Evolutionary conservation across 148 eudicot species (phyloP).

Genomic region (Beta vulgaris): DNA sequence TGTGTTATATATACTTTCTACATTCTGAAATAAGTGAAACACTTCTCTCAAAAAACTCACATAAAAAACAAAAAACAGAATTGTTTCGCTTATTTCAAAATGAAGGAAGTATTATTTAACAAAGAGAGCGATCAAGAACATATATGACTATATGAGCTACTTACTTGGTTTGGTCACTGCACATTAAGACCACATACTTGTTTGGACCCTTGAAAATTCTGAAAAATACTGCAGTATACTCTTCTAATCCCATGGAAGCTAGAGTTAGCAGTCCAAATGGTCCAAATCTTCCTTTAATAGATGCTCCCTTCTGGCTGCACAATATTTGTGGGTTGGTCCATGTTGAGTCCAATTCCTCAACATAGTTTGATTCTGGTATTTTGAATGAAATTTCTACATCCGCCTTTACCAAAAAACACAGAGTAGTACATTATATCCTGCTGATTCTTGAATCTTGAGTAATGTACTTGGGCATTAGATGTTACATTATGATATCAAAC

Average conservation of each 20-base stretch:
- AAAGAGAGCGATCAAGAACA: no score
- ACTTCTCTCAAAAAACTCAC: no score
- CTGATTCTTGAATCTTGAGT: no score
- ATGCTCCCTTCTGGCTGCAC: constrained; percentile 32
- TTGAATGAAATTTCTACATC: constrained; percentile 50
- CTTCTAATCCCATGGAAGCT: constrained; percentile 33
- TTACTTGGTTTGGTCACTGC: constrained; percentile 40
- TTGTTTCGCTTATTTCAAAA: no score
- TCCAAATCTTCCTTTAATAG: constrained; percentile 27
- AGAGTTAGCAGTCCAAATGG: constrained; percentile 39
- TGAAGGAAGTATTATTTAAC: no score
- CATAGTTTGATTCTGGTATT: constrained; percentile 24
- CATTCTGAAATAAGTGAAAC: no score
- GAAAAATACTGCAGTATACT: constrained; percentile 41
- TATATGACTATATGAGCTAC: no score
- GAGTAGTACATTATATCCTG: no score
- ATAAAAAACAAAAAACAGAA: no score
- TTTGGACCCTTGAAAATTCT: constrained; percentile 29
- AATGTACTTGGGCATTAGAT: no score
- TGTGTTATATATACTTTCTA: no score
- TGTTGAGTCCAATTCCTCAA: constrained; percentile 33
- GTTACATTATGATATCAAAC: no score
- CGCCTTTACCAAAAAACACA: constrained; percentile 31
- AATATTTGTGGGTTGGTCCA: constrained; percentile 40
- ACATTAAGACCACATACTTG: constrained; percentile 37